A percentile compares a stretch with the other conserved stretches of the same genome.
Evolutionary conservation across 345 rosid species (phyloP).

Genomic region (Physaria fendleri): DNA sequence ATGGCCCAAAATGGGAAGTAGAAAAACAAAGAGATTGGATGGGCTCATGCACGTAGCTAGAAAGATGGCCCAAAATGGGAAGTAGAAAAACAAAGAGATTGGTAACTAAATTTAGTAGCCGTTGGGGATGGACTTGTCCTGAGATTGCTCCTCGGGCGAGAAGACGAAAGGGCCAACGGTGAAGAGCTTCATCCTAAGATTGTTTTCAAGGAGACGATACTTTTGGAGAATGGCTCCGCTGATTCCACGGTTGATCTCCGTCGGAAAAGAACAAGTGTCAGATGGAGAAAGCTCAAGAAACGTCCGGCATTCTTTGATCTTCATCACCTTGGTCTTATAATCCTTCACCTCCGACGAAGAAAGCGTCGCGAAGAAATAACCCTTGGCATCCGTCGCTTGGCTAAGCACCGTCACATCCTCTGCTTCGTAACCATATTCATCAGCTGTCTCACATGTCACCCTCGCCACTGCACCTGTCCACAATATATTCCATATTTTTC

Average conservation of each 20-base stretch:
- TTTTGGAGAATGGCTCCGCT: slow-evolving; percentile 45
- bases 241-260: slow-evolving; percentile 50
- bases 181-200: slow-evolving; percentile 47
- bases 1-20: no score
- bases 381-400: slow-evolving; percentile 45
- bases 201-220: slow-evolving; percentile 20
- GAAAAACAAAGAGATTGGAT: no score
- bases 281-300: slow-evolving; percentile 51
- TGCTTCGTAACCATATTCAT: slow-evolving; percentile 47
- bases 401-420: slow-evolving; percentile 49
- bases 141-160: slow-evolving; percentile 23
- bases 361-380: slow-evolving; percentile 51
- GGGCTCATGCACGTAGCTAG: no score
- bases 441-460: slow-evolving; percentile 48
- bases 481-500: no score
- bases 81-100: no score
- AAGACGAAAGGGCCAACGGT: slow-evolving; percentile 56
- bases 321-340: slow-evolving; percentile 17
- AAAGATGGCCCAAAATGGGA: no score
- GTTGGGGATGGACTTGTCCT: slow-evolving; percentile 28
- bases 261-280: slow-evolving; percentile 39
- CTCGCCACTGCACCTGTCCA: slow-evolving; percentile 57
- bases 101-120: slow-evolving; percentile 24
- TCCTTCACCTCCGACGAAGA: slow-evolving; percentile 43
- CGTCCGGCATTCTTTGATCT: slow-evolving; percentile 48